Base-by-base conservation (phyloP, 305 asterid species). In the Stenogyne calaminthoides region DNA sequence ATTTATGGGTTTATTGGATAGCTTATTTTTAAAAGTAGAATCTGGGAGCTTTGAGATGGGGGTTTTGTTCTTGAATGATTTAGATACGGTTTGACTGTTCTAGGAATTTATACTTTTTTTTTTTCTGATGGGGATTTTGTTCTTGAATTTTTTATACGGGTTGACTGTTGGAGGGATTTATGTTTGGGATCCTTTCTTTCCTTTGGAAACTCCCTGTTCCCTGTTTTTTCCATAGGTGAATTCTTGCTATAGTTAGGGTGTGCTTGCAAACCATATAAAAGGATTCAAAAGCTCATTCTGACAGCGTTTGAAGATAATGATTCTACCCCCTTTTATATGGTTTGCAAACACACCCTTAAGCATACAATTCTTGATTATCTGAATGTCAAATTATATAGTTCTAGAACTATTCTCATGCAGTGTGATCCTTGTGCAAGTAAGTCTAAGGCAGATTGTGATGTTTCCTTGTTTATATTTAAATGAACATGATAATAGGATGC, bases 11-110 rank as follows among this genome's bases (percentile, higher is more conserved):
- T 51, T 70, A 19, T 7, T 49, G 37, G 64, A 22, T 67, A 76
- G 29, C 49, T 64, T 58, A n/a, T 47, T 59, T 58, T 18, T 47
- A 14, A 14, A 27, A 51, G 47, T 61, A 10, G 47, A 58, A 44
- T 63, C 72, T 64, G 57, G 57, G 40, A 52, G 5, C 34, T 69
- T 64, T 57, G 39, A 54, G 39, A 18, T 62, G 62, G 72, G 69
- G 73, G 15, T 62, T 73, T 72, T 22, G 6, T 64, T 64, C 25
- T 69, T 58, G 56, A 55, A 61, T 73, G 56, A 66, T 34, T 57
- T 27, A 14, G 16, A 25, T 56, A 7, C 63, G 42, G 40, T 60
- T 25, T 64, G 16, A 47, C 40, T 64, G 7, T 32, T 29, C 64
- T 65, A 16, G 9, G 15, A 22, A 32, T 46, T 46, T 5, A 46